A percentile compares a stretch with the other conserved stretches of the same genome.
These are phyloP conservation scores for Marasmius sp. DNA, from an alignment of 1,284 basidiomycete species.

Conservation along the genomic window DNA sequence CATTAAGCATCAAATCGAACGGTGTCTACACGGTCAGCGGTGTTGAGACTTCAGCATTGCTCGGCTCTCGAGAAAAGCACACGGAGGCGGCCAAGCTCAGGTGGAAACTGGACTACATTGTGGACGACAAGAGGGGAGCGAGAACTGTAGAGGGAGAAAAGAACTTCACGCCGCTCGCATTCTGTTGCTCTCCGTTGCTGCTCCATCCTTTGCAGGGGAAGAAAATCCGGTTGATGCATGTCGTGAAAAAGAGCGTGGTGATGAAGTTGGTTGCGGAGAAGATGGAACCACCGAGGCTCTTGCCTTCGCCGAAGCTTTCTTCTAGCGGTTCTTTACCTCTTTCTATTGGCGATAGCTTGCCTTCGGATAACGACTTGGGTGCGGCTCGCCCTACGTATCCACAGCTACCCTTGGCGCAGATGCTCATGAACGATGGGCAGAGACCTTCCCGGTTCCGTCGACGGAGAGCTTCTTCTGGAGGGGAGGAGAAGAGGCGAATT, in stretches of 20 bases:
- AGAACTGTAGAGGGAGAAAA: slow-evolving; percentile 59
- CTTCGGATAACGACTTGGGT: not conserved
- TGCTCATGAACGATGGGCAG: not conserved
- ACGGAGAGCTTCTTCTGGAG: slow-evolving; percentile 39
- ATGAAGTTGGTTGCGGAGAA: slow-evolving; percentile 61
- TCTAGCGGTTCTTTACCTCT: not conserved
- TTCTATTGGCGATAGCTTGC: not conserved
- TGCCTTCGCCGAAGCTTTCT: not conserved
- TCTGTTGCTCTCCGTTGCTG: slow-evolving; percentile 70
- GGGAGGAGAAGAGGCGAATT: slow-evolving; percentile 19
- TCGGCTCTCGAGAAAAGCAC: slow-evolving; percentile 17
- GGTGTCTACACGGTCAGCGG: slow-evolving; percentile 76
- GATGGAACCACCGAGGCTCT: slow-evolving; percentile 40
- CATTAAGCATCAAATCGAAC: slow-evolving; percentile 60
- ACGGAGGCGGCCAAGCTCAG: slow-evolving; percentile 41
- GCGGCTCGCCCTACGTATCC: not conserved
- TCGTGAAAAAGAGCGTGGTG: slow-evolving; percentile 66
- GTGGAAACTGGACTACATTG: slow-evolving; percentile 80
- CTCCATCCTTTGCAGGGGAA: slow-evolving; percentile 64
- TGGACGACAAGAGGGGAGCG: slow-evolving; percentile 57
- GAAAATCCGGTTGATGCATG: slow-evolving; percentile 64
- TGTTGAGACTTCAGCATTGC: slow-evolving; percentile 42
- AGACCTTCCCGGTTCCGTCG: slow-evolving; percentile 13
- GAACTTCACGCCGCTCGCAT: slow-evolving; percentile 65
- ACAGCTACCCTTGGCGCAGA: not conserved